Base-by-base conservation (phyloP, 2,329 filamentous ascomycete genomes). In the Pyrenochaeta sp. region DNA sequence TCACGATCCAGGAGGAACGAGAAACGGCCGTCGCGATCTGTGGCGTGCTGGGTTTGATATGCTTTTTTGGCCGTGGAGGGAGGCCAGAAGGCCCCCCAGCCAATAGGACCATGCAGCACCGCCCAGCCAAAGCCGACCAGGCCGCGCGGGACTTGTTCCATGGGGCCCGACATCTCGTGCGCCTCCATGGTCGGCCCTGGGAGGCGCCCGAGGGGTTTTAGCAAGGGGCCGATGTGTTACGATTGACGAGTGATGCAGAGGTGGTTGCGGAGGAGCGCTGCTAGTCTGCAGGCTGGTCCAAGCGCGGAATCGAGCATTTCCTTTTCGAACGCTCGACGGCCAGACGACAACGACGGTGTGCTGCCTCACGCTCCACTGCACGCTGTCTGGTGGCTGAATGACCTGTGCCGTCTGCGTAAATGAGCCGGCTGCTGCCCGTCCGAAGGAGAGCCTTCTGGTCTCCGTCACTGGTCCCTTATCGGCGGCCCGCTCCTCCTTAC, bases 391-490 rank as follows among this genome's bases (percentile, higher is more conserved):
- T 58, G 49, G 56, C 46, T 47, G 45, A 41, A 39, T 48, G 36
- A 37, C 40, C 41, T 39, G 39, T 46, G 52, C 44, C 51, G 38
- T 44, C 42, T 52, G 56, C 51, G 55, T 58, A 61, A 53, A 70
- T 70, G 67, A 59, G 47, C 50, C 49, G 58, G 54, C 51, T 55
- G 46, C 42, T 58, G 40, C 41, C 45, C 28, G 48, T 57, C 21
- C 65, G 51, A 41, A 52, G 49, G 52, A 58, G 51, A 48, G 48
- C 37, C 22, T 48, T 52, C 53, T 57, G 54, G 44, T 54, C 53
- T 43, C 56, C 52, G 35, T 53, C 44, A 41, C 45, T 49, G 28
- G 43, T 48, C 39, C 40, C 53, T 48, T 44, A 41, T 41, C 52
- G 51, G 39, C 35, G 48, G 47, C 46, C 48, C 37, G 38, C 53